phyloP scores from a whole-genome alignment of 257 asterid genomes.

The Thymus quinquecostatus region DNA sequence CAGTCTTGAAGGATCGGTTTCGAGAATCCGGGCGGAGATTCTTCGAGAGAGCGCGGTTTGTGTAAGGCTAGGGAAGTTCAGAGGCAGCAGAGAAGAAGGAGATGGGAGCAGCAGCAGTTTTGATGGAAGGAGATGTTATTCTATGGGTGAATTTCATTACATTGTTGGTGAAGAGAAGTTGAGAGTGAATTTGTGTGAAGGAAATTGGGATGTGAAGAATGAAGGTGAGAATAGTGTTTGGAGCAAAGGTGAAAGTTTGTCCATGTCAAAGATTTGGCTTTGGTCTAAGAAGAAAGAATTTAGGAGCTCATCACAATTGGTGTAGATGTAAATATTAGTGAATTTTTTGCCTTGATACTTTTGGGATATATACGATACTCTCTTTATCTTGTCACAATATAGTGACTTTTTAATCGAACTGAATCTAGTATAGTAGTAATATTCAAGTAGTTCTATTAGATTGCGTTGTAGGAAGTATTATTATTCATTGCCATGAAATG shows the following conservation, averaged over 20 bases:
- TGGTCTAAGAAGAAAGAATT: neutral
- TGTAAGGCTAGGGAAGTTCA: constrained; percentile 52
- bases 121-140: constrained; percentile 63
- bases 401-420: too few species aligned
- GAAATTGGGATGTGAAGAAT: constrained; percentile 29
- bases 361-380: too few species aligned
- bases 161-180: constrained; percentile 44
- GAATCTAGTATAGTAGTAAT: too few species aligned
- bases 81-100: constrained; percentile 28
- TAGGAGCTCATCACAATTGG: neutral
- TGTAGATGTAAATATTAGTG: too few species aligned
- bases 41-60: constrained; percentile 27
- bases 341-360: too few species aligned
- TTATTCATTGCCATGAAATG: too few species aligned
- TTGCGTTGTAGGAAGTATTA: too few species aligned
- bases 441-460: too few species aligned
- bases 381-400: too few species aligned
- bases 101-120: constrained; percentile 25
- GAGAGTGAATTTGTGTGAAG: constrained; percentile 36
- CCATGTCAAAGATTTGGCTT: constrained; percentile 69
- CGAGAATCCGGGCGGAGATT: neutral
- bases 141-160: constrained; percentile 67
- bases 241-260: constrained; percentile 60
- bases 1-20: neutral
- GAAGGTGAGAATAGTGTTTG: constrained; percentile 44